These are phyloP conservation scores for Cladosporium cucumerinum DNA, from an alignment of 2,329 filamentous ascomycete genomes.

Conservation along the genomic window DNA sequence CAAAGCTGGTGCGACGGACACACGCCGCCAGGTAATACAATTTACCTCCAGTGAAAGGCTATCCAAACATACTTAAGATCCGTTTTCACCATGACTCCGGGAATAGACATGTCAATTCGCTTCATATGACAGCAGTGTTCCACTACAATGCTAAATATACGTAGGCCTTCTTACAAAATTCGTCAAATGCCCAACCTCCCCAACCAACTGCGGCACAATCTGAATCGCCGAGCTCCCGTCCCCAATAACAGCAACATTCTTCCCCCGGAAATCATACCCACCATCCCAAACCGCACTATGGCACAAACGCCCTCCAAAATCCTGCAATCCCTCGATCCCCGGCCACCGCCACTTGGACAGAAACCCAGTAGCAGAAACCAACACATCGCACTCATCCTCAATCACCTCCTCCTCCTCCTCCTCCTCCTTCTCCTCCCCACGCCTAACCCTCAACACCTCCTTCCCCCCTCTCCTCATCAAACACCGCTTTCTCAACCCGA, in stretches of 20 bases:
- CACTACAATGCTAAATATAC: conserved; percentile 26
- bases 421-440: conserved; percentile 22
- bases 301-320: conserved; percentile 35
- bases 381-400: conserved; percentile 33
- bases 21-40: not conserved
- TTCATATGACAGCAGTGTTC: too few species aligned
- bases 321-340: conserved; percentile 34
- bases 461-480: conserved; percentile 37
- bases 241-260: conserved; percentile 34
- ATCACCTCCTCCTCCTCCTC: conserved; percentile 23
- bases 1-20: not conserved
- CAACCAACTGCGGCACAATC: conserved; percentile 35
- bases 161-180: conserved; percentile 36
- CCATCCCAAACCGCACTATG: conserved; percentile 37
- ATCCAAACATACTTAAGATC: not conserved
- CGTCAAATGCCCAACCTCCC: conserved; percentile 32
- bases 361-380: conserved; percentile 35
- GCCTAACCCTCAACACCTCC: conserved; percentile 37
- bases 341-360: conserved; percentile 34
- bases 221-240: conserved; percentile 40
- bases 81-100: not conserved
- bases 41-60: not conserved
- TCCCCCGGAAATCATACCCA: conserved; percentile 30
- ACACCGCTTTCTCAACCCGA: conserved; percentile 36
- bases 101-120: not conserved